Evolutionary conservation across 345 rosid species (phyloP).

Genomic region (Acer saccharum): DNA sequence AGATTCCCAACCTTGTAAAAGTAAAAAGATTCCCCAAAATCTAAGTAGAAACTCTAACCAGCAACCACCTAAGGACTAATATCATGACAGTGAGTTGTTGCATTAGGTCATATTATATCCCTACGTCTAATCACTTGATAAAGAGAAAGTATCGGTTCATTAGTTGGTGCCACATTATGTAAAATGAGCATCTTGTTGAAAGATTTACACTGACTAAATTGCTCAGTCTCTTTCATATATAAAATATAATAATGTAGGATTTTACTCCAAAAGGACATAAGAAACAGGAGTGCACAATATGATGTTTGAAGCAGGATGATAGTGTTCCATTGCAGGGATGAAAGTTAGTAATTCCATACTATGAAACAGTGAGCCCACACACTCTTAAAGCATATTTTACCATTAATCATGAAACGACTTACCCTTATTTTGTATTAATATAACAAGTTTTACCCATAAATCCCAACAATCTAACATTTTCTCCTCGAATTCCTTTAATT

Average conservation of each 20-base stretch:
- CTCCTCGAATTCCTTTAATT: background rate
- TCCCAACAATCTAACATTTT: background rate
- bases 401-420: background rate
- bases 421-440: too few relatives aligned
- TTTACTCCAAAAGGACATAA: background rate
- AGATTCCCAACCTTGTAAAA: background rate
- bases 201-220: background rate
- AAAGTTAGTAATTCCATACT: too few relatives aligned
- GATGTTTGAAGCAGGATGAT: too few relatives aligned
- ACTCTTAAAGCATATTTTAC: background rate
- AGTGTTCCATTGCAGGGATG: too few relatives aligned
- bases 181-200: background rate
- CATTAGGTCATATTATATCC: too few relatives aligned
- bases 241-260: background rate
- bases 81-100: too few relatives aligned
- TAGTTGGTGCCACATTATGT: background rate
- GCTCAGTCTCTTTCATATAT: background rate
- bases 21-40: background rate
- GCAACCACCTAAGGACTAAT: background rate
- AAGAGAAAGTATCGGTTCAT: background rate
- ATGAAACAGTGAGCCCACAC: too few relatives aligned
- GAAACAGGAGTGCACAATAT: too few relatives aligned
- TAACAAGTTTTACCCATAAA: background rate
- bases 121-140: background rate
- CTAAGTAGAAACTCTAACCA: background rate